Percentiles rank a stretch among this genome's conserved stretches.
Evolutionary conservation across 208 protist genomes (phyloP).

Genomic region (Plasmodiophora brassicae): DNA sequence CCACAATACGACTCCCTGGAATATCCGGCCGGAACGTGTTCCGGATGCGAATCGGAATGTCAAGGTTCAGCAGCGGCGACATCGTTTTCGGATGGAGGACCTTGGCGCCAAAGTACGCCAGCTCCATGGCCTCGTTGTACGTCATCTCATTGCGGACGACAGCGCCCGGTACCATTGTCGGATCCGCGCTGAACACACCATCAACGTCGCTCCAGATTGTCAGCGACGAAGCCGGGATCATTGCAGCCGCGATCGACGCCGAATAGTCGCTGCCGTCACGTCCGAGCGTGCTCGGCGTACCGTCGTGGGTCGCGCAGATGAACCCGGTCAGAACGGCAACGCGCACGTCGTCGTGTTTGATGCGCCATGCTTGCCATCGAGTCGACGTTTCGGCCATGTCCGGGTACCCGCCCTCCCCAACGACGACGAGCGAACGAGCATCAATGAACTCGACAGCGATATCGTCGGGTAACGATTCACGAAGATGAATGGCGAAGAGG

Average conservation of each 20-base stretch:
- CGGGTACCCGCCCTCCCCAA: no score
- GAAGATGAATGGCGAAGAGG: not conserved
- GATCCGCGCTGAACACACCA: slow-evolving; percentile 61
- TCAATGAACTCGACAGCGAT: not conserved
- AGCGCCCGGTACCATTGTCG: slow-evolving; percentile 48
- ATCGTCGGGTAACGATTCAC: not conserved
- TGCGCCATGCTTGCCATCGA: not conserved
- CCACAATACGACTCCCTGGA: not conserved
- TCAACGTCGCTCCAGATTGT: slow-evolving; percentile 58
- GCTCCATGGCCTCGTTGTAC: slow-evolving; percentile 53
- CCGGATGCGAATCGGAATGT: slow-evolving; percentile 58
- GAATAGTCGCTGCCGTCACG: slow-evolving; percentile 60
- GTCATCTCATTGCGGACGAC: slow-evolving; percentile 44
- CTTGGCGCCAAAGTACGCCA: slow-evolving; percentile 54
- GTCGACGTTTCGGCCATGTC: no score
- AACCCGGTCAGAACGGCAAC: slow-evolving; percentile 51
- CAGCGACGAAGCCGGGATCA: slow-evolving; percentile 41
- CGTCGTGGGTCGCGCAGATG: slow-evolving; percentile 32
- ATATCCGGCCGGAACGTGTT: slow-evolving; percentile 57
- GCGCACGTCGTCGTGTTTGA: not conserved
- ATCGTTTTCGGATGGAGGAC: slow-evolving; percentile 60
- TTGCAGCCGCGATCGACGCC: slow-evolving; percentile 55
- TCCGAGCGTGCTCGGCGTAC: slow-evolving; percentile 48
- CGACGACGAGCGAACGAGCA: not conserved
- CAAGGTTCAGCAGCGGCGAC: slow-evolving; percentile 52